These are phyloP conservation scores for Cajanus cajan DNA, from an alignment of 306 rosid genomes.

Conservation along the genomic window DNA sequence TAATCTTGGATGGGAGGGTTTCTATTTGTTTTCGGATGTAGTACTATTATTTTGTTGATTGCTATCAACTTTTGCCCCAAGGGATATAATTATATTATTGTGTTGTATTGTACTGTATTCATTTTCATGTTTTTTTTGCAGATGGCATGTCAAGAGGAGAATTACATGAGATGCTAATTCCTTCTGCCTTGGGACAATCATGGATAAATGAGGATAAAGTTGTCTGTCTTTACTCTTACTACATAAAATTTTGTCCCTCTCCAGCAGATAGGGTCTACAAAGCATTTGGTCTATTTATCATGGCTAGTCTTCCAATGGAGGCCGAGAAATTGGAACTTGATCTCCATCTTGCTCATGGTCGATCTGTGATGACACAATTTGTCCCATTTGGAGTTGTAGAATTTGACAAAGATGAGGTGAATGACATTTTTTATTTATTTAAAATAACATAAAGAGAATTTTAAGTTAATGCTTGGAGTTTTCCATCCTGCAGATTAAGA, in stretches of 20 bases:
- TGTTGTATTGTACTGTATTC: slow-evolving; percentile 18
- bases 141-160: slow-evolving; percentile 64
- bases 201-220: slow-evolving; percentile 47
- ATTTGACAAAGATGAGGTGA: slow-evolving; percentile 76
- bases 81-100: background rate
- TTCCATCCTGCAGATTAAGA: slow-evolving; percentile 56
- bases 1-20: slow-evolving; percentile 9
- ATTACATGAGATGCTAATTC: slow-evolving; percentile 76
- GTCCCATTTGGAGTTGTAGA: slow-evolving; percentile 62
- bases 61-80: background rate
- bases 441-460: background rate
- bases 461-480: slow-evolving; percentile 15
- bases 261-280: slow-evolving; percentile 80
- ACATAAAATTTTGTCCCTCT: slow-evolving; percentile 56
- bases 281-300: slow-evolving; percentile 73
- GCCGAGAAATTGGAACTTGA: slow-evolving; percentile 78
- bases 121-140: slow-evolving; percentile 30
- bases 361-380: slow-evolving; percentile 74
- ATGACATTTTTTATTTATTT: background rate
- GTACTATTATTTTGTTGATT: background rate
- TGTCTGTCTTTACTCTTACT: slow-evolving; percentile 59
- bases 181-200: slow-evolving; percentile 56
- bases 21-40: background rate
- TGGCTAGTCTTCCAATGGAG: slow-evolving; percentile 67
- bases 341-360: slow-evolving; percentile 87